Base-by-base conservation (phyloP, 1,284 basidiomycete species). In the Malassezia sympodialis region DNA sequence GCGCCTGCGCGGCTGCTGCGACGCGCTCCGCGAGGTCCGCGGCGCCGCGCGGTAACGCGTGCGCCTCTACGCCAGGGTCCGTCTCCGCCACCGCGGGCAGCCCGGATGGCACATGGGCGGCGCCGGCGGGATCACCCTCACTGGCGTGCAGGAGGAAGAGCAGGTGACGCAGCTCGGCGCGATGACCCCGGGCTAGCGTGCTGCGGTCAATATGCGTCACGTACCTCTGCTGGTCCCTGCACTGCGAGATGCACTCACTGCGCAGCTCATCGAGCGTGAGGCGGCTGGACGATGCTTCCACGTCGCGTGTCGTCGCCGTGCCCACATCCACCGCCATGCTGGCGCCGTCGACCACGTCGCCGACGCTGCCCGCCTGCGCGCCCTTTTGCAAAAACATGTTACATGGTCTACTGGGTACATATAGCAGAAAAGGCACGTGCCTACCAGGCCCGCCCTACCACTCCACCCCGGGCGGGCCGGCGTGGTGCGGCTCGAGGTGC, bases 211-310 rank as follows among this genome's bases (percentile, higher is more conserved):
- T 27, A 8, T 23, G 28, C 24, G 12, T 11, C 21, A 53, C 51
- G 35, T 47, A 53, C 45, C 21, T 30, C 17, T 48, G 37, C 30
- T 54, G 28, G 0, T 26, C 23, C 11, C 45, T 12, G 19, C 41
- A 46, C 34, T 30, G 41, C 4, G 15, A 15, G 8, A 44, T 32
- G 21, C 21, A 34, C 10, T 2, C 15, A 14, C n/a, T 39, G 26
- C 49, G 49, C 26, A 51, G 44, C 26, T 47, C 30, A 8, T 57
- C 55, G 10, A 57, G 49, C 27, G 49, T 57, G 5, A 47, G 31
- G 12, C 45, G 43, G 26, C 55, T 57, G 17, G 49, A 44, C 32
- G 49, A 40, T 10, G 49, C 49, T 14, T 30, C 47, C n/a, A 4
- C 21, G 11, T 5, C 17, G 47, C 35, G 14, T 12, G 19, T 12